Conservation (phyloP, 1,284 basidiomycete species). For the Puccinia horiana region DNA sequence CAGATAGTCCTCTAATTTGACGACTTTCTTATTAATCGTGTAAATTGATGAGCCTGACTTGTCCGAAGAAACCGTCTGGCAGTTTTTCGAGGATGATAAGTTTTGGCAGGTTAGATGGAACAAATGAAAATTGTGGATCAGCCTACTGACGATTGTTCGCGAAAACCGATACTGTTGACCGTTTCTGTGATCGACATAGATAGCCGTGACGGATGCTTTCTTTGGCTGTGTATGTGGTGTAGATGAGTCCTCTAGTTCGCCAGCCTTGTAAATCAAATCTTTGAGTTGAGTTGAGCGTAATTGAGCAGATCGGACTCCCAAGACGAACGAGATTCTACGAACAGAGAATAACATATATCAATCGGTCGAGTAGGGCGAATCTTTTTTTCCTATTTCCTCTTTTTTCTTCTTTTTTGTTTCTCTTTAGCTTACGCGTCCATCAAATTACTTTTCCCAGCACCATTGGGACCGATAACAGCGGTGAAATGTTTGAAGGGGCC, state of each 20-base stretch:
- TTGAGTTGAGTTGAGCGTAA: conserved; percentile 88
- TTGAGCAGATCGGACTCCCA: conserved; percentile 91
- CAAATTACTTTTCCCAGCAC: conserved; percentile 96
- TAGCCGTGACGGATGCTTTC: conserved; percentile 58
- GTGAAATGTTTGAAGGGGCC: conserved; percentile 92
- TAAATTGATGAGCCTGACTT: conserved; percentile 83
- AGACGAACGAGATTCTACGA: conserved; percentile 81
- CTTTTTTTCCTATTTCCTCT: too few relatives aligned
- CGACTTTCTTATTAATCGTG: conserved; percentile 73
- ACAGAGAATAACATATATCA: background rate
- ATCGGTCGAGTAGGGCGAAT: background rate
- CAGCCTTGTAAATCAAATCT: conserved; percentile 89
- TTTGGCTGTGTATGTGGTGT: conserved; percentile 45
- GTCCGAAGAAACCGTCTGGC: conserved; percentile 69
- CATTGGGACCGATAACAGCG: conserved; percentile 96
- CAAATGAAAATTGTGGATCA: background rate
- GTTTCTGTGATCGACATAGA: conserved; percentile 56
- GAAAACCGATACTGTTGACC: conserved; percentile 57
- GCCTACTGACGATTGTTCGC: conserved; percentile 50
- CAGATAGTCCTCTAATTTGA: conserved; percentile 83
- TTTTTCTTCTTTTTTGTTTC: too few relatives aligned
- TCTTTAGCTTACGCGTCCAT: conserved; percentile 84
- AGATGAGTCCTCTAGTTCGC: conserved; percentile 28
- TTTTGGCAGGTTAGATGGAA: conserved; percentile 7
- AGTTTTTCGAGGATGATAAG: background rate